Percentiles rank a stretch among this genome's conserved stretches.
These are phyloP conservation scores for Opeltia flavorubescens DNA, from an alignment of 495 filamentous ascomycete species.

Conservation along the genomic window DNA sequence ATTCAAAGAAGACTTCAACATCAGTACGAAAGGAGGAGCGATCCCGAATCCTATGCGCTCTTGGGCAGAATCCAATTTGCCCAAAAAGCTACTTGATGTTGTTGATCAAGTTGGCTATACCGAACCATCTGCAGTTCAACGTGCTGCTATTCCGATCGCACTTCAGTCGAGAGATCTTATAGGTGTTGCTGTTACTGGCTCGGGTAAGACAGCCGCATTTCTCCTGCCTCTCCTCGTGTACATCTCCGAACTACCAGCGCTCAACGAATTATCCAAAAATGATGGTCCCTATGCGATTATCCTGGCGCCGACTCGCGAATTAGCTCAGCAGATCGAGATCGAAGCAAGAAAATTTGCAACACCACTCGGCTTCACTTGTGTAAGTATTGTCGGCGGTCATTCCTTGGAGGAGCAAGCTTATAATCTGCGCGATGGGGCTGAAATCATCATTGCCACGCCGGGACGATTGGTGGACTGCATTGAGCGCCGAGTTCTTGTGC, in stretches of 20 bases:
- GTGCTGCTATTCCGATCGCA: conserved; percentile 91
- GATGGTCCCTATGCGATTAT: conserved; percentile 96
- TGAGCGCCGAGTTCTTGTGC: conserved; percentile 79
- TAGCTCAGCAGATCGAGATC: conserved; percentile 93
- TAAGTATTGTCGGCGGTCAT: conserved; percentile 95
- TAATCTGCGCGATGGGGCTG: conserved; percentile 84
- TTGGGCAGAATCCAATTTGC: conserved; percentile 78
- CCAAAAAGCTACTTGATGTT: conserved; percentile 67
- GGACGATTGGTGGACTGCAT: conserved; percentile 96
- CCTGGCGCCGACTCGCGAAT: conserved; percentile 91
- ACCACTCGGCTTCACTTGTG: conserved; percentile 86
- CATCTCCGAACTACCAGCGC: conserved; percentile 77
- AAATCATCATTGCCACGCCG: conserved; percentile 97
- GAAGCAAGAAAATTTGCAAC: conserved; percentile 90
- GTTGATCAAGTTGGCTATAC: conserved; percentile 81
- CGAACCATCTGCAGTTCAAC: conserved; percentile 83
- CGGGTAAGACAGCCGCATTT: conserved; percentile 96
- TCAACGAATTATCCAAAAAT: conserved; percentile 81
- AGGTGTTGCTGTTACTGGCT: conserved; percentile 95
- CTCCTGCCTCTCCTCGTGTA: conserved; percentile 90
- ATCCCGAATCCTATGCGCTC: conserved; percentile 96
- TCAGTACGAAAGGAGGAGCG: conserved; percentile 75
- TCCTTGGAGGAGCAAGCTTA: conserved; percentile 90
- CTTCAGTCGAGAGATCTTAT: conserved; percentile 89
- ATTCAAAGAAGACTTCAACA: conserved; percentile 99